Base-by-base conservation (phyloP, 164 flowering plant species). In the Sedum album region DNA sequence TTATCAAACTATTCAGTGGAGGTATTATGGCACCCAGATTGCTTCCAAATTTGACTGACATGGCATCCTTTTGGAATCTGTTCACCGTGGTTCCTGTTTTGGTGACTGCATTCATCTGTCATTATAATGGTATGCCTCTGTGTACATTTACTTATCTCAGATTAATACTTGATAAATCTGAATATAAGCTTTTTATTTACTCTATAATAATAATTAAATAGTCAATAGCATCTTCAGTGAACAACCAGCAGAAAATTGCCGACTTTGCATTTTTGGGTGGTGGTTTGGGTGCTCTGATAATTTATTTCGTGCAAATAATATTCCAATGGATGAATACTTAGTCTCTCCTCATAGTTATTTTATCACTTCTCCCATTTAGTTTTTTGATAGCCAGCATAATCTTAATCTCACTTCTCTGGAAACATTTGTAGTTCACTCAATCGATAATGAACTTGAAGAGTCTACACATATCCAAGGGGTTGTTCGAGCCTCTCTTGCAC, bases 401-500 rank as follows among this genome's bases (percentile, higher is more conserved):
- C 33, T 57, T 13, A 28, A 35, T 57, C 33, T 57, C 20, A 57
- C 62, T 57, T 57, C 17, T 57, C 62, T 28, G 5, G 20, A 41
- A 39, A 21, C 69, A 20, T 75, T 68, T 82, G 81, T 93, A 93
- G 98, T 93, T 73, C 98, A 93, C 84, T 73, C 88, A 64, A 91
- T 93, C 51, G 79, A 86, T 57, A 89, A 86, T 71, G 97, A 93
- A 78, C 98, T 93, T 20, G 86, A 89, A 70, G 97, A 90, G 73
- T 66, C 83, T 39, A 69, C 86, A 0, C 86, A 81, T 69, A 90
- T 93, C 31, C 82, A 73, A 74, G 51, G 80, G 6, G 92, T 87
- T 66, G 97, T 91, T 53, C 80, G 79, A 42, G 67, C 88, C 18
- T 76, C 98, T 18, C 86, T 93, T 65, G 84, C 76, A 44, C 76